Base-by-base conservation (phyloP, 1,139 yeast genomes). In the Taphrina deformans region DNA sequence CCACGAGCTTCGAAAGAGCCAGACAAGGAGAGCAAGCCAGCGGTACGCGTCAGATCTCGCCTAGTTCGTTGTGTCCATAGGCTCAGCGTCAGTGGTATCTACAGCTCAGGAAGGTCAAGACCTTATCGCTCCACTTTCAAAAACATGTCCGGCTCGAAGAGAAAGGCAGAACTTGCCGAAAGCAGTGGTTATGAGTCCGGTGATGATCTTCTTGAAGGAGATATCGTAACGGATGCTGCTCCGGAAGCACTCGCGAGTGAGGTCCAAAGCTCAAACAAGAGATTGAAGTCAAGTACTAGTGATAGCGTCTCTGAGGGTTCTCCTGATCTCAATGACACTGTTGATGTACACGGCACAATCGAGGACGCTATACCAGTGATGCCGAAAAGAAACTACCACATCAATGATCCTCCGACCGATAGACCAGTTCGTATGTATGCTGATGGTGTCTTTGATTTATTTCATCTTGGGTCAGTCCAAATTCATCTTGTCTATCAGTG, bases 391-490 rank as follows among this genome's bases (percentile, higher is more conserved):
- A 48, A 44, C 29, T 65, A 65, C 45, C 63, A 40, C 35, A 85
- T 93, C 76, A 90, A 89, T 71, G 71, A 86, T 29, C 99, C 99
- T 2, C 96, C 97, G 0, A 79, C 77, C 14, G 96, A 88, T 74
- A 82, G 97, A 67, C 93, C 97, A 0, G 85, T 93, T 44, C 82
- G 99, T 69, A 83, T 93, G 26, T 93, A 93, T 74, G 99, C 99
- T 4, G 99, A 93, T 76, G 99, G 99, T 58, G 97, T 93, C 24
- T 93, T 93, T 79, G 99, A 93, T 77, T 80, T 93, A 70, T 93
- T 93, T 78, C 99, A 93, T 76, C 77, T 93, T 73, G 99, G 99
- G 63, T 59, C 18, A 35, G 50, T 2, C 16, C 27, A n/a, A n/a
- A n/a, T n/a, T n/a, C n/a, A n/a, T n/a, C n/a, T n/a, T n/a, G n/a